These are phyloP conservation scores for Camellia japonica DNA, from an alignment of 148 eudicot genomes.

Conservation along the genomic window DNA sequence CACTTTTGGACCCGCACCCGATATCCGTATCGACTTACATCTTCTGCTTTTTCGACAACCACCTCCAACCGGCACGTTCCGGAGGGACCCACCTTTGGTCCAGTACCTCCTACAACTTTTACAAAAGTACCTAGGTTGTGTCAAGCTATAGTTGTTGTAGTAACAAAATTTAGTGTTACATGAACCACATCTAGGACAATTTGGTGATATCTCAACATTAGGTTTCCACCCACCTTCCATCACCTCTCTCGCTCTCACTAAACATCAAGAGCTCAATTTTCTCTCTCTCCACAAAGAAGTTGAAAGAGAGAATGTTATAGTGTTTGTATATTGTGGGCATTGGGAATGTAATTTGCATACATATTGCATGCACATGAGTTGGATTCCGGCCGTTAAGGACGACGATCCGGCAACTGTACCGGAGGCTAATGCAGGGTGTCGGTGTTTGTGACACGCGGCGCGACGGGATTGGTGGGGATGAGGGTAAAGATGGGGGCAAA, in stretches of 20 bases:
- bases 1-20: not conserved
- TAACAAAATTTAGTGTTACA: slow-evolving; percentile 42
- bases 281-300: not conserved
- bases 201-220: slow-evolving; percentile 26
- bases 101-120: slow-evolving; percentile 41
- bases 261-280: not conserved
- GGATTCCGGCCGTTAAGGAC: slow-evolving; percentile 16
- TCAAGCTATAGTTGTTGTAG: slow-evolving; percentile 41
- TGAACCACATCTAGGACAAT: slow-evolving; percentile 42
- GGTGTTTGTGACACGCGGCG: slow-evolving; percentile 21
- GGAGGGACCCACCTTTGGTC: slow-evolving; percentile 45
- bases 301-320: too few relatives aligned
- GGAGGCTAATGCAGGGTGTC: slow-evolving; percentile 27
- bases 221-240: slow-evolving; percentile 36
- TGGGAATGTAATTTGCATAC: not conserved
- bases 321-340: not conserved
- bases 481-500: slow-evolving; percentile 18
- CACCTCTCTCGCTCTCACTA: not conserved
- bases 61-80: slow-evolving; percentile 41
- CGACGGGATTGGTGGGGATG: slow-evolving; percentile 8
- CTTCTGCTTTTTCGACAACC: slow-evolving; percentile 37
- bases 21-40: slow-evolving; percentile 15
- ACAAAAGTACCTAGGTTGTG: slow-evolving; percentile 42
- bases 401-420: slow-evolving; percentile 11
- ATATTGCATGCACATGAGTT: slow-evolving; percentile 2